Percentiles rank a stretch among this genome's conserved stretches.
Conservation (phyloP, 1,284 basidiomycete species). For the Microbotryomycetes sp. region DNA sequence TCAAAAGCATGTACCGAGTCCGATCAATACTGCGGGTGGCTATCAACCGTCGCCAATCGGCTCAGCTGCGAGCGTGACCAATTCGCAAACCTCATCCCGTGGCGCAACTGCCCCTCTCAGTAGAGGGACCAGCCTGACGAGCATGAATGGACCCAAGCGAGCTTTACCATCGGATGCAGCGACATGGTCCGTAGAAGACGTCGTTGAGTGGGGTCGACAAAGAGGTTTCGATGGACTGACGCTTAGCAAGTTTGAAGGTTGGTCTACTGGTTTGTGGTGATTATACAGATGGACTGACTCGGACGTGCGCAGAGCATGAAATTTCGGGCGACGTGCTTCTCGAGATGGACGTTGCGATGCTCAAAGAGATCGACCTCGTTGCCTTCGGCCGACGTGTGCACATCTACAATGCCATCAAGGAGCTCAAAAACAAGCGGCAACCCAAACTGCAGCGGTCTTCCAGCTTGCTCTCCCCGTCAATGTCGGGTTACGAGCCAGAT, state of each 20-base stretch:
- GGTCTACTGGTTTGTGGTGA: slow-evolving; percentile 34
- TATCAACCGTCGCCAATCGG: neutral
- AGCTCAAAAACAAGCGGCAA: slow-evolving; percentile 51
- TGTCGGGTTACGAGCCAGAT: slow-evolving; percentile 19
- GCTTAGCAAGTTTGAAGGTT: slow-evolving; percentile 76
- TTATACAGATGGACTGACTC: too few relatives aligned
- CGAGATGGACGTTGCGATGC: slow-evolving; percentile 82
- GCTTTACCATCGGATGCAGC: slow-evolving; percentile 19
- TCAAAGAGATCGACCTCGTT: slow-evolving; percentile 92
- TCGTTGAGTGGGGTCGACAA: slow-evolving; percentile 75
- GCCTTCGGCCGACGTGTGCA: slow-evolving; percentile 92
- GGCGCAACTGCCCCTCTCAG: neutral
- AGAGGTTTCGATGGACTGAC: slow-evolving; percentile 80
- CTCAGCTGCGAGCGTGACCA: neutral
- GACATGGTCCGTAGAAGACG: slow-evolving; percentile 76
- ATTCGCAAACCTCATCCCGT: neutral
- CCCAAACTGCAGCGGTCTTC: slow-evolving; percentile 55
- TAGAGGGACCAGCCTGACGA: neutral
- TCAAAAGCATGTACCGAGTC: neutral
- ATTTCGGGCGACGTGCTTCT: slow-evolving; percentile 94
- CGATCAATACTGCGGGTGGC: neutral
- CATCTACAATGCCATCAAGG: slow-evolving; percentile 88
- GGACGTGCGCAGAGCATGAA: slow-evolving; percentile 67
- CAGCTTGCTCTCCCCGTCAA: slow-evolving; percentile 5
- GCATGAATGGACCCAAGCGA: neutral